Evolutionary conservation across 495 filamentous ascomycete genomes (phyloP).

Genomic region (Neurospora sp.): DNA sequence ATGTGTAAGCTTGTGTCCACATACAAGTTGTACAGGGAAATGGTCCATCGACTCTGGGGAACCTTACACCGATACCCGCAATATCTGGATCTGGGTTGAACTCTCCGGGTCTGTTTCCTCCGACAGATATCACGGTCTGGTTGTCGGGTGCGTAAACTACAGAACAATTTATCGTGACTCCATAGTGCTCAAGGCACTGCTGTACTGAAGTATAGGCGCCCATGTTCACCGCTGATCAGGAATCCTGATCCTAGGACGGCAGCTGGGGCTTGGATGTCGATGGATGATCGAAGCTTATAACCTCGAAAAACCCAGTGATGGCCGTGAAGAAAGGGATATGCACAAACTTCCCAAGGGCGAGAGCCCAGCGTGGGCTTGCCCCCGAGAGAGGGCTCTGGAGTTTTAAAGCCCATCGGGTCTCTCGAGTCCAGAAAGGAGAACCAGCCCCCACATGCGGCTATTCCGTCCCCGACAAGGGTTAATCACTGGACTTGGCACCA

Average conservation of each 20-base stretch:
- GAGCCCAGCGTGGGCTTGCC: not conserved
- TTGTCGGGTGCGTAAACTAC: not conserved
- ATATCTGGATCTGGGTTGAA: slow-evolving; percentile 7
- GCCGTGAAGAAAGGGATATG: not conserved
- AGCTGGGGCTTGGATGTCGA: not conserved
- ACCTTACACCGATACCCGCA: slow-evolving; percentile 8
- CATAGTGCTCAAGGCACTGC: slow-evolving; percentile 12
- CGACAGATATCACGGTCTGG: not conserved
- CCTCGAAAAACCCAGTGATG: not conserved
- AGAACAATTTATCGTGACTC: slow-evolving; percentile 13
- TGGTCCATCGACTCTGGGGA: not conserved
- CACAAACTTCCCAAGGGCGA: not conserved
- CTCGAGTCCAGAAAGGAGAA: not conserved
- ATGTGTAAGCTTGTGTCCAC: not conserved
- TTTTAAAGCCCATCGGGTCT: not conserved
- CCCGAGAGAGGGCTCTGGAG: not conserved
- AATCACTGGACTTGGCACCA: not conserved
- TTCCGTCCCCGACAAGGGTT: not conserved
- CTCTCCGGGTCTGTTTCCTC: not conserved
- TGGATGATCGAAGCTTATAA: not conserved
- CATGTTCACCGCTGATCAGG: slow-evolving; percentile 9
- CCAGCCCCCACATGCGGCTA: not conserved
- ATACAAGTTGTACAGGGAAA: not conserved
- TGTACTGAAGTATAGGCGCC: slow-evolving; percentile 18
- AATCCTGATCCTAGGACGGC: not conserved